phyloP scores from a whole-genome alignment of 2,329 filamentous ascomycete genomes.

The Penicillium sp. region DNA sequence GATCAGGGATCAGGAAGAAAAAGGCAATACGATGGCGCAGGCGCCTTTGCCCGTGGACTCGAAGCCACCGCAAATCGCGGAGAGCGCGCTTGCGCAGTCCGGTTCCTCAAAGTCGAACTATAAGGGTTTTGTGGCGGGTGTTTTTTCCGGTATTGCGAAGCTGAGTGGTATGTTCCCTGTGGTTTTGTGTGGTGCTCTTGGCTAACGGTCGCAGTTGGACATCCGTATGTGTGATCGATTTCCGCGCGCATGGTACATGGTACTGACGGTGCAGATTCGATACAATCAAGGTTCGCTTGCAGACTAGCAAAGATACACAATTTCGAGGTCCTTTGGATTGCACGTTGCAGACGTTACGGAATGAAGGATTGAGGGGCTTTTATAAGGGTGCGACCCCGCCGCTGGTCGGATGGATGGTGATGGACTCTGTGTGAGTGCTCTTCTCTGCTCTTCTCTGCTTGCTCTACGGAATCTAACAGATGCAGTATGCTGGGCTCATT shows the following conservation, averaged over 20 bases:
- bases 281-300: constrained; percentile 93
- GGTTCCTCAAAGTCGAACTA: constrained; percentile 60
- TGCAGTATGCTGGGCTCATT: constrained; percentile 82
- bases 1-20: background rate
- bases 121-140: constrained; percentile 95
- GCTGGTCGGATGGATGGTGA: constrained; percentile 96
- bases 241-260: background rate
- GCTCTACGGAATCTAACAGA: background rate
- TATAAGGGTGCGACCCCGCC: constrained; percentile 96
- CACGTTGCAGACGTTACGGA: constrained; percentile 76
- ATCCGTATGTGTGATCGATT: constrained; percentile 52
- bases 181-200: background rate
- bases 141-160: constrained; percentile 93
- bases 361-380: constrained; percentile 80
- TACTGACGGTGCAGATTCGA: constrained; percentile 67
- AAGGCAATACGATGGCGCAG: constrained; percentile 18
- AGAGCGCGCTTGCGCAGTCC: constrained; percentile 12
- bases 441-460: too few species aligned
- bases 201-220: constrained; percentile 51
- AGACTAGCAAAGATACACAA: constrained; percentile 75
- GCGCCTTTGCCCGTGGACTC: constrained; percentile 15
- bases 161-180: constrained; percentile 67
- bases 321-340: constrained; percentile 89
- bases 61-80: constrained; percentile 5
- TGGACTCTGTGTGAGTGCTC: constrained; percentile 69